Evolutionary conservation across 768 basidiomycete species (phyloP).

Genomic region (Mycena vitilis): DNA sequence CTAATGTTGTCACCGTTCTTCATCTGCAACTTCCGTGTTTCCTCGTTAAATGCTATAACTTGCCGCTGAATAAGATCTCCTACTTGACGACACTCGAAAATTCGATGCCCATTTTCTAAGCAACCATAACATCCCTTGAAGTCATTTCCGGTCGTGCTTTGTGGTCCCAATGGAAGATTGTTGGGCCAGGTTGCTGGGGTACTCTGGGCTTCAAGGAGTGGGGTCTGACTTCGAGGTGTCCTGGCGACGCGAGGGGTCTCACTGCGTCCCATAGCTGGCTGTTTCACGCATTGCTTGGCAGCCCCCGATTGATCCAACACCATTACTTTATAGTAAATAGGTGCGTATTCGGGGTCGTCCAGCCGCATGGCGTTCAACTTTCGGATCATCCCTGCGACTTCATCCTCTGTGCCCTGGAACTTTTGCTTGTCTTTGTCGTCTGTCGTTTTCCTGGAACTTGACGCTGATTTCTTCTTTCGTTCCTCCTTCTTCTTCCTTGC

Average conservation of each 20-base stretch:
- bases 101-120: not conserved
- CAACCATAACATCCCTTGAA: not conserved
- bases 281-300: constrained; percentile 5
- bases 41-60: not conserved
- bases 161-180: not conserved
- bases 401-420: constrained; percentile 8
- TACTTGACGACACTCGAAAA: not conserved
- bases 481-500: not conserved
- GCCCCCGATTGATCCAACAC: constrained; percentile 1
- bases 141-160: not conserved
- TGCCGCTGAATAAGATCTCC: not conserved
- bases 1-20: not conserved
- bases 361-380: constrained; percentile 8
- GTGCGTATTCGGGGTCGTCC: constrained; percentile 31
- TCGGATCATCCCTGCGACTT: constrained; percentile 1
- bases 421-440: not conserved
- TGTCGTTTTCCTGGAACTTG: not conserved
- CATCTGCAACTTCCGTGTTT: not conserved
- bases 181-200: not conserved
- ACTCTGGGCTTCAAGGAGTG: too few species aligned
- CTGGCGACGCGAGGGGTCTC: too few species aligned
- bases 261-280: too few species aligned
- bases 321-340: constrained; percentile 26
- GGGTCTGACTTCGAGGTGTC: too few species aligned
- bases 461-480: not conserved